phyloP scores from a whole-genome alignment of 352 stramenopile species.

The Peronospora farinosa region DNA sequence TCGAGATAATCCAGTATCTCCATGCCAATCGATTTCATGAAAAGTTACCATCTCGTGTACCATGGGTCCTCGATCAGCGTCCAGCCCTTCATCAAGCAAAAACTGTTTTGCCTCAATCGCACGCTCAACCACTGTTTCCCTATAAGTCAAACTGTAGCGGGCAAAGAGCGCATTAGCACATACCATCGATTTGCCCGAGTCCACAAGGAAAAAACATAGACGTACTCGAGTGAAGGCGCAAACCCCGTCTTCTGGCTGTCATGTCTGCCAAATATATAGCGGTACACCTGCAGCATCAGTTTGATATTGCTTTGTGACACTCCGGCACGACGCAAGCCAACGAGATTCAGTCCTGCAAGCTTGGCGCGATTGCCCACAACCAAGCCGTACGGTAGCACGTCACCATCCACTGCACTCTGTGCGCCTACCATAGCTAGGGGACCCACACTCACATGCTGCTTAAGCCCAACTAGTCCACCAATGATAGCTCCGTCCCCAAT shows the following conservation, averaged over 20 bases:
- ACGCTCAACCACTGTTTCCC: slow-evolving; percentile 46
- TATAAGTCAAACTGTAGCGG: slow-evolving; percentile 38
- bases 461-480: slow-evolving; percentile 57
- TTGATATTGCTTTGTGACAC: slow-evolving; percentile 66
- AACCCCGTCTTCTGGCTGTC: slow-evolving; percentile 58
- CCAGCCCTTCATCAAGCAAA: slow-evolving; percentile 39
- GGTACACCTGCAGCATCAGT: slow-evolving; percentile 65
- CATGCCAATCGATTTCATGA: background rate
- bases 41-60: slow-evolving; percentile 53
- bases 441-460: slow-evolving; percentile 69
- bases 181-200: background rate
- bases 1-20: background rate
- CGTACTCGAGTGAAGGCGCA: slow-evolving; percentile 65
- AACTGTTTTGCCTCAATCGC: slow-evolving; percentile 50
- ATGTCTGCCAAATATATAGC: slow-evolving; percentile 64
- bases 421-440: slow-evolving; percentile 72
- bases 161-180: slow-evolving; percentile 1
- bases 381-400: slow-evolving; percentile 75
- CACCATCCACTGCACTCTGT: slow-evolving; percentile 73
- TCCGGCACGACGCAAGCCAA: slow-evolving; percentile 59
- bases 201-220: background rate
- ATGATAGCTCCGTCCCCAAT: no score
- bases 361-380: slow-evolving; percentile 73
- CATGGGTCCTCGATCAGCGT: slow-evolving; percentile 30
- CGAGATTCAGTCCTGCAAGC: slow-evolving; percentile 66